Base-by-base conservation (phyloP, 1,139 yeast genomes). In the Kurtzmaniella quercitrusa region DNA sequence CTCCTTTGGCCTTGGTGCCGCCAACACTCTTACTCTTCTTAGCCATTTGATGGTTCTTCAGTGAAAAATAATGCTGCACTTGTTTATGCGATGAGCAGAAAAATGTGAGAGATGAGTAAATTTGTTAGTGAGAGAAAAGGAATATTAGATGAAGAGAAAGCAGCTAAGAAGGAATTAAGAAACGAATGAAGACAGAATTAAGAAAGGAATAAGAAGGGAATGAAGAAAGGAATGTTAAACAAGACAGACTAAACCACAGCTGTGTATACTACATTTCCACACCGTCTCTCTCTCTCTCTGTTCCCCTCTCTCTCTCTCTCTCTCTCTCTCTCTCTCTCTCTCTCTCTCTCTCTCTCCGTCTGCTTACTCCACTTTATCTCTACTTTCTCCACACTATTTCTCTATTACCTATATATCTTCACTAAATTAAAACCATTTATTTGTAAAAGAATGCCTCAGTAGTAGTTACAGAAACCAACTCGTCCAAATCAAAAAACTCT, bases 401-500 rank as follows among this genome's bases (percentile, higher is more conserved):
- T 27, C 6, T 21, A 21, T 21, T 21, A 21, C 23, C 23, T 21
- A 21, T 21, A 21, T 21, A 21, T 21, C 7, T 8, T 34, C 16
- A 9, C 10, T 3, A 34, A 34, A 10, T 34, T 17, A 16, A 31
- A 3, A 14, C 19, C 31, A 38, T 37, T 52, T 52, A 65, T 29
- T 56, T 57, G 54, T 77, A 79, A 57, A 73, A 69, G 48, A 73
- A 75, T 37, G 68, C 65, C 9, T 65, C 63, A 15, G 36, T 31
- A 6, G 78, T 59, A 19, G 77, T 57, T 8, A 50, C 41, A 38
- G 63, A 48, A 16, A 57, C 60, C 53, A 81, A 60, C 42, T 70
- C 77, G 8, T 67, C 66, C 33, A 75, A 48, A 46, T 75, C 69
- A 49, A 75, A 75, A 43, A 55, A 59, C 29, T 73, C 74, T 10